Base-by-base conservation (phyloP, 2,329 filamentous ascomycete genomes). In the Ceratocystis diversiconidia region DNA sequence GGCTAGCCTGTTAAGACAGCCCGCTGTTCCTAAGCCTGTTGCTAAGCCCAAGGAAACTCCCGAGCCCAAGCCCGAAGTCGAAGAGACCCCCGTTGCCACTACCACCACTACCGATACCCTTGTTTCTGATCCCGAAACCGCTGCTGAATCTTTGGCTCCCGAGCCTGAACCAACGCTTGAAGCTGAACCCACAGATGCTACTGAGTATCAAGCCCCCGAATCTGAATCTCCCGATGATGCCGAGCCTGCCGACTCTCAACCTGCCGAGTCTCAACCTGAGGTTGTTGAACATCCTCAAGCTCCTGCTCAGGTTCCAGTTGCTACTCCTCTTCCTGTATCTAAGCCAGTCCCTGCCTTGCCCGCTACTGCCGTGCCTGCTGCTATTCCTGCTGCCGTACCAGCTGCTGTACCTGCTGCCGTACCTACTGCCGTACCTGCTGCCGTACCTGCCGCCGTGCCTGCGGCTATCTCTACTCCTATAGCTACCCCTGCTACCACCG, bases 331-430 rank as follows among this genome's bases (percentile, higher is more conserved):
- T 22, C 82, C 86, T 59, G 92, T 57, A 81, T 82, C 60, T 87
- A 89, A 17, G 83, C 95, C 92, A 55, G 64, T 48, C 22, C 64
- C 59, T 81, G 82, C 61, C 8, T 36, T 36, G 36, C 32, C 32
- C 87, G 89, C n/a, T 83, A 95, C 92, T 55, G 79, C 85, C 65
- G 84, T 87, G 22, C 82, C 86, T 60, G 92, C 57, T 81, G 82
- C 61, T 87, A 89, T 17, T 83, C 95, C 62, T 64, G 89, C 64
- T 88, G 86, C 70, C 55, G 95, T 92, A 55, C 79, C 85, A 66
- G 76, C 88, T 69, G 85, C 83, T 4, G 80, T 81, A 63, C 78
- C 82, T 12, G 32, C 76, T 68, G 73, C 79, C 43, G 72, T 79
- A 30, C 84, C 86, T 68, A 79, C 85, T 50, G 80, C 84, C 52